phyloP scores from a whole-genome alignment of 805 yeast genomes.

The Schwanniomyces occidentalis region DNA sequence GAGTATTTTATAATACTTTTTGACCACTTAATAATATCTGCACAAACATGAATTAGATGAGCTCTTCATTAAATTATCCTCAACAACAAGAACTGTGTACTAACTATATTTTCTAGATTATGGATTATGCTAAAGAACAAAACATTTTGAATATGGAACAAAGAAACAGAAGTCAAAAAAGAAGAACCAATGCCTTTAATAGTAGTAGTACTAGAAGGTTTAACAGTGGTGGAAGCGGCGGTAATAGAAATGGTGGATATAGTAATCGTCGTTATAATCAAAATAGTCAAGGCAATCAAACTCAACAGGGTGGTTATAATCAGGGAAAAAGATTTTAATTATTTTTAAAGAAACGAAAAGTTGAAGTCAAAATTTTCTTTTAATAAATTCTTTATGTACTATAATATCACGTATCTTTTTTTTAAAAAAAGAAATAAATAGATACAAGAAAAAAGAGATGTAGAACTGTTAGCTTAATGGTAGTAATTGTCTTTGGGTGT shows the following conservation, averaged over 20 bases:
- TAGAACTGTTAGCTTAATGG: no score
- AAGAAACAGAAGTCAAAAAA: conserved; percentile 46
- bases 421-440: conserved; percentile 2
- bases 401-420: conserved; percentile 7
- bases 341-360: conserved; percentile 1
- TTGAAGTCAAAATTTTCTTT: conserved; percentile 1
- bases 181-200: conserved; percentile 35
- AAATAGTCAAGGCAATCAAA: conserved; percentile 5
- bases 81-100: background rate
- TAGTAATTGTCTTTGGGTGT: no score
- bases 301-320: conserved; percentile 1
- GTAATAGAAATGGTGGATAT: conserved; percentile 15
- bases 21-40: no score
- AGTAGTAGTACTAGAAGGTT: conserved; percentile 33
- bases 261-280: conserved; percentile 13
- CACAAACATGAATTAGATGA: no score
- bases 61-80: background rate
- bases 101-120: conserved; percentile 33
- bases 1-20: no score
- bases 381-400: conserved; percentile 6
- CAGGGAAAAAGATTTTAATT: conserved; percentile 2
- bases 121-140: conserved; percentile 74
- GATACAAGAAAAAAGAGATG: no score
- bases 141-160: conserved; percentile 52
- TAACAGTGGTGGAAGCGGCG: conserved; percentile 22